These are phyloP conservation scores for Mycotypha africana DNA, from an alignment of 371 early-diverging fungal species.

Conservation along the genomic window DNA sequence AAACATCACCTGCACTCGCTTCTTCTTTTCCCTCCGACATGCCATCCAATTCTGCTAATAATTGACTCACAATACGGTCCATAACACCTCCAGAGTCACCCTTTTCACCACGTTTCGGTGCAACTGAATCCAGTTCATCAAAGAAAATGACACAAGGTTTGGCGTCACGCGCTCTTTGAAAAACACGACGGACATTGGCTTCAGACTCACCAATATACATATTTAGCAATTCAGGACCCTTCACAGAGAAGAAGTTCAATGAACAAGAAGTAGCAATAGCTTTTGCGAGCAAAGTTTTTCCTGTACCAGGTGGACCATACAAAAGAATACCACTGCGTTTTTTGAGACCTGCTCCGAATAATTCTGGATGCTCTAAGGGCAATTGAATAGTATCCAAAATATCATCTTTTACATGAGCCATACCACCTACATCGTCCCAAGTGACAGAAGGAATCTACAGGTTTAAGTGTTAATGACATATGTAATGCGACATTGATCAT, in stretches of 20 bases:
- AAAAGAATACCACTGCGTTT: constrained; percentile 94
- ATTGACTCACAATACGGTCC: constrained; percentile 96
- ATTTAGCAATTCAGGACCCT: constrained; percentile 94
- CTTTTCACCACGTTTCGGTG: constrained; percentile 94
- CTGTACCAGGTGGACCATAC: constrained; percentile 99
- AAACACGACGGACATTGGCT: constrained; percentile 95
- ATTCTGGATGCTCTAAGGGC: constrained; percentile 95
- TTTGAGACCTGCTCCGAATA: constrained; percentile 96
- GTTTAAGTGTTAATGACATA: too few relatives aligned
- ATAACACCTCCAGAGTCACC: constrained; percentile 98
- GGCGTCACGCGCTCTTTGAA: constrained; percentile 97
- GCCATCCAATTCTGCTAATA: constrained; percentile 94
- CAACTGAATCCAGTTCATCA: constrained; percentile 99
- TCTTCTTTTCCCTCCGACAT: constrained; percentile 60
- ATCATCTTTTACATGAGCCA: constrained; percentile 94
- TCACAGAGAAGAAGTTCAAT: constrained; percentile 97
- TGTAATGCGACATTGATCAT: too few relatives aligned
- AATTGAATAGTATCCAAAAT: constrained; percentile 98
- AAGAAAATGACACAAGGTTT: constrained; percentile 99
- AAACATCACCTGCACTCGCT: constrained; percentile 78
- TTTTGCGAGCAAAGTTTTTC: constrained; percentile 98
- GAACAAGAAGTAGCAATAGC: constrained; percentile 98
- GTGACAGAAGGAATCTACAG: constrained; percentile 85
- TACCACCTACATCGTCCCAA: constrained; percentile 99
- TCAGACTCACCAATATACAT: constrained; percentile 96